Percentiles rank a stretch among this genome's conserved stretches.
Conservation (phyloP, 139 green algal species). For the Chlamydomonas sphaeroides region DNA sequence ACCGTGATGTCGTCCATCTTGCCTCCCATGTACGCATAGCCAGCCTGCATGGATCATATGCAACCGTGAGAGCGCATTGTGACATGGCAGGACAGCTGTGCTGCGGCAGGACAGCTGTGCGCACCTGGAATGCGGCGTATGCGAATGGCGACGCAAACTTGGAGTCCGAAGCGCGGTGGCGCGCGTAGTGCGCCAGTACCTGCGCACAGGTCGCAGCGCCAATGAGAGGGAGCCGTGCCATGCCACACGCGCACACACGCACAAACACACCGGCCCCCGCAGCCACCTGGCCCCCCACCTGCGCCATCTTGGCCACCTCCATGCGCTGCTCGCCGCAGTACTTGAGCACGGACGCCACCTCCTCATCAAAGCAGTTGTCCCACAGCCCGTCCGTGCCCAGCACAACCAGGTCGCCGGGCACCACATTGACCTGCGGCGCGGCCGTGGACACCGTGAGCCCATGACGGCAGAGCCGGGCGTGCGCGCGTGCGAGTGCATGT, state of each 20-base stretch:
- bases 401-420: constrained; percentile 91
- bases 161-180: constrained; percentile 69
- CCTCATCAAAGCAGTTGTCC: constrained; percentile 97
- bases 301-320: constrained; percentile 47
- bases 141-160: constrained; percentile 85
- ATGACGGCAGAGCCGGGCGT: too few species aligned
- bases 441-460: too few species aligned
- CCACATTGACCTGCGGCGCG: constrained; percentile 64
- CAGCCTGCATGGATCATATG: too few species aligned
- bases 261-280: too few species aligned
- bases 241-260: too few species aligned
- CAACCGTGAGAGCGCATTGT: too few species aligned
- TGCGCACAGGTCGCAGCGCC: too few species aligned
- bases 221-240: too few species aligned
- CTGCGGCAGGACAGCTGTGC: background rate
- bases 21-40: constrained; percentile 68
- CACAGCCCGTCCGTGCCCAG: constrained; percentile 95
- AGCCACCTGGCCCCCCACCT: constrained; percentile 6
- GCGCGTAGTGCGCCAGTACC: constrained; percentile 61
- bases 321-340: constrained; percentile 57
- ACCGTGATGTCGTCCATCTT: constrained; percentile 90
- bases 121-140: constrained; percentile 72
- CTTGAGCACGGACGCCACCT: constrained; percentile 58
- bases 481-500: too few species aligned
- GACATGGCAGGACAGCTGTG: background rate